Evolutionary conservation across 2,329 filamentous ascomycete genomes (phyloP).

Genomic region (Colletotrichum gigasporum): DNA sequence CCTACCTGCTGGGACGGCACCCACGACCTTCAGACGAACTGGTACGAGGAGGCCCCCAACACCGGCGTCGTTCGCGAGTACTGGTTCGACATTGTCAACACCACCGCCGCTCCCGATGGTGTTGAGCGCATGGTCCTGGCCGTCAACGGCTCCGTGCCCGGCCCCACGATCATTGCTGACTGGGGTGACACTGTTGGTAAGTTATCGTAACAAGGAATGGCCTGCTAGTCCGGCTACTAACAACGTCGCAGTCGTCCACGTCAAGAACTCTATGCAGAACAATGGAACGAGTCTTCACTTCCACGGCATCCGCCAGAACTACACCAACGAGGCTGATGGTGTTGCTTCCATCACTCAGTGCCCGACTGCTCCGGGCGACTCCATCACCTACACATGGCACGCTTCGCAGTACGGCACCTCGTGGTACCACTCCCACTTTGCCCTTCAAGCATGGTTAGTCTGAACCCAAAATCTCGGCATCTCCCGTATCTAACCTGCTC

Average conservation of each 20-base stretch:
- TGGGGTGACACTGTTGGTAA: slow-evolving; percentile 48
- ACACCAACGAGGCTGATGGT: slow-evolving; percentile 65
- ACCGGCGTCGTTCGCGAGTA: slow-evolving; percentile 62
- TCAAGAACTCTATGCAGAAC: slow-evolving; percentile 60
- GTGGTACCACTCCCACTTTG: slow-evolving; percentile 71
- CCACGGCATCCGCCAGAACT: slow-evolving; percentile 67
- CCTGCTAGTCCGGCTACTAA: slow-evolving; percentile 18
- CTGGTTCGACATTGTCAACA: slow-evolving; percentile 52
- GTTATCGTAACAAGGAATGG: neutral
- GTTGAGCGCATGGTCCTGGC: slow-evolving; percentile 50
- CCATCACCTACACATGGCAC: slow-evolving; percentile 65
- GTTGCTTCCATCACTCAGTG: slow-evolving; percentile 61
- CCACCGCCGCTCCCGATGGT: slow-evolving; percentile 56
- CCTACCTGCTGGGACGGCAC: slow-evolving; percentile 31
- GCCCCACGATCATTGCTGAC: slow-evolving; percentile 64
- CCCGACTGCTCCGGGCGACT: slow-evolving; percentile 59
- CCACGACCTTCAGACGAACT: slow-evolving; percentile 27
- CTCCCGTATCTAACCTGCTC: slow-evolving; percentile 34
- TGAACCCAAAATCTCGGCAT: neutral
- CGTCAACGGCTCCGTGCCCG: slow-evolving; percentile 67
- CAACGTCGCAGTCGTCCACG: slow-evolving; percentile 49
- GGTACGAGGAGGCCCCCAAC: slow-evolving; percentile 44
- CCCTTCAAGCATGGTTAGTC: slow-evolving; percentile 53
- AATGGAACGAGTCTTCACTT: slow-evolving; percentile 63
- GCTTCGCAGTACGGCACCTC: slow-evolving; percentile 63